phyloP scores from a whole-genome alignment of 495 filamentous ascomycete species.

The Aspergillus homomorphus region DNA sequence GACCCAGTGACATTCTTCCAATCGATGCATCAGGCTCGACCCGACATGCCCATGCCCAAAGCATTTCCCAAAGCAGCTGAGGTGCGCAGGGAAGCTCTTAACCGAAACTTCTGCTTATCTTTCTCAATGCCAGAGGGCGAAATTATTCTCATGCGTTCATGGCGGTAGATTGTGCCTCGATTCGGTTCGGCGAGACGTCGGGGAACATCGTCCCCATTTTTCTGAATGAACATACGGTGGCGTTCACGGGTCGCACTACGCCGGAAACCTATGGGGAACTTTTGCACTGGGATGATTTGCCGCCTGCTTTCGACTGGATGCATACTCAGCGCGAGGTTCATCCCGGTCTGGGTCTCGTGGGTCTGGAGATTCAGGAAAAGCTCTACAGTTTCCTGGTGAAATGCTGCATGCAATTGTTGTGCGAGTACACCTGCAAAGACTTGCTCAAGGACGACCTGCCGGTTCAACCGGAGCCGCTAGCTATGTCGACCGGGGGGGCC shows the following conservation, averaged over 20 bases:
- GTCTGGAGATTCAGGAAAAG: slow-evolving; percentile 47
- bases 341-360: slow-evolving; percentile 42
- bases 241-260: slow-evolving; percentile 34
- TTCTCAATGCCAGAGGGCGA: slow-evolving; percentile 49
- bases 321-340: slow-evolving; percentile 24
- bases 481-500: slow-evolving; percentile 6
- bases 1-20: no score
- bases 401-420: slow-evolving; percentile 39
- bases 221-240: slow-evolving; percentile 41
- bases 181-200: slow-evolving; percentile 23
- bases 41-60: no score
- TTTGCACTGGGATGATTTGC: slow-evolving; percentile 33
- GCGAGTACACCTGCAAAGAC: slow-evolving; percentile 24
- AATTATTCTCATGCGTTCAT: slow-evolving; percentile 42
- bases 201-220: slow-evolving; percentile 32
- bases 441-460: not conserved
- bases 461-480: slow-evolving; percentile 12
- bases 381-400: slow-evolving; percentile 42
- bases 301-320: slow-evolving; percentile 31
- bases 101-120: slow-evolving; percentile 41
- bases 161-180: slow-evolving; percentile 27
- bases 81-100: no score
- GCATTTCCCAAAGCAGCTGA: no score
- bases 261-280: slow-evolving; percentile 44
- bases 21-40: no score